Conservation (phyloP, 345 rosid species). For the Lagerstroemia speciosa region DNA sequence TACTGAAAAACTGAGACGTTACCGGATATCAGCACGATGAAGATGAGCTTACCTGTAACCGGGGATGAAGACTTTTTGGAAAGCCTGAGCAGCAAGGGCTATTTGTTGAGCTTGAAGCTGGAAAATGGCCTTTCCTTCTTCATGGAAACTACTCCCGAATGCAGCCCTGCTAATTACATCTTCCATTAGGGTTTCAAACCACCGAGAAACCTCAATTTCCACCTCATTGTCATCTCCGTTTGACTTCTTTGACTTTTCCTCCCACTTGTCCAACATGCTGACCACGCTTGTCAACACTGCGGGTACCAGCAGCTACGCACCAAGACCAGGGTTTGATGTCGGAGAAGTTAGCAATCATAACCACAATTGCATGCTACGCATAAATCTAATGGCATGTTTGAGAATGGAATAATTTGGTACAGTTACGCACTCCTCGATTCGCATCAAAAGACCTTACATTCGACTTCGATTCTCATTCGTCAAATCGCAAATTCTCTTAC, state of each 20-base stretch:
- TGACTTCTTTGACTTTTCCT: constrained; percentile 17
- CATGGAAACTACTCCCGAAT: constrained; percentile 56
- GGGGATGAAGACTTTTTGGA: constrained; percentile 60
- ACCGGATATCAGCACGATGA: not conserved
- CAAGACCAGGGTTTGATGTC: too few species aligned
- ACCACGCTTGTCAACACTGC: constrained; percentile 44
- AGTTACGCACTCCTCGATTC: too few species aligned
- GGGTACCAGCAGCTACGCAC: constrained; percentile 35
- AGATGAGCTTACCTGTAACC: constrained; percentile 44
- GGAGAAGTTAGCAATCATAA: not conserved
- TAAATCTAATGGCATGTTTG: too few species aligned
- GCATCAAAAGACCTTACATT: too few species aligned
- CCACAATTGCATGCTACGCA: too few species aligned
- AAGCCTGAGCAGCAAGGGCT: constrained; percentile 56
- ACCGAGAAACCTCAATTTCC: constrained; percentile 48
- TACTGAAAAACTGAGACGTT: not conserved
- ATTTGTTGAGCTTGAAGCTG: constrained; percentile 57
- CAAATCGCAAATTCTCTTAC: too few species aligned
- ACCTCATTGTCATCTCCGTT: constrained; percentile 18
- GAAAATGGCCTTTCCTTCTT: constrained; percentile 63
- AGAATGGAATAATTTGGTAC: too few species aligned
- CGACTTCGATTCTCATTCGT: too few species aligned
- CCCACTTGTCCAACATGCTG: constrained; percentile 50
- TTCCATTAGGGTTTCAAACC: constrained; percentile 60
- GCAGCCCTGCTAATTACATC: constrained; percentile 69